Conservation (phyloP, 2,329 filamentous ascomycete species). For the Phaeosphaeriaceae sp. region DNA sequence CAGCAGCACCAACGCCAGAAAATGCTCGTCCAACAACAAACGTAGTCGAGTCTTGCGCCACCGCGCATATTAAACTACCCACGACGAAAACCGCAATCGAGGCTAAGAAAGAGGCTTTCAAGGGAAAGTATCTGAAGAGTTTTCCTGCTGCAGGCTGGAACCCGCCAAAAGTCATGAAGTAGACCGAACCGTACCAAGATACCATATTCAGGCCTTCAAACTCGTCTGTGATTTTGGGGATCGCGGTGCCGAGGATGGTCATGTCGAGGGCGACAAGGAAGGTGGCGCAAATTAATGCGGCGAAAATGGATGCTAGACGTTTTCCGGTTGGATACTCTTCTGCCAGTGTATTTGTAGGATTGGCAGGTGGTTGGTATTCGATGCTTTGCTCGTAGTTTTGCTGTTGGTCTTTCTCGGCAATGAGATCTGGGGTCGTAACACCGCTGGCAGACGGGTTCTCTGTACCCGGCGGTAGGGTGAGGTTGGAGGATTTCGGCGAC, state of each 20-base stretch:
- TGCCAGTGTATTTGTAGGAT: background rate
- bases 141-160: slow-evolving; percentile 57
- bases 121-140: slow-evolving; percentile 53
- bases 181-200: too few species aligned
- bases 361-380: background rate
- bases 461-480: background rate
- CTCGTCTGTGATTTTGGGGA: slow-evolving; percentile 36
- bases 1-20: slow-evolving; percentile 47
- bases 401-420: slow-evolving; percentile 1
- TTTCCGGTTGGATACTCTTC: slow-evolving; percentile 1
- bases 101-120: slow-evolving; percentile 46
- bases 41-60: slow-evolving; percentile 42
- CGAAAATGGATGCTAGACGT: background rate
- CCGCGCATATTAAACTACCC: slow-evolving; percentile 60
- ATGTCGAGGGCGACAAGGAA: slow-evolving; percentile 4
- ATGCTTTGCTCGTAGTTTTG: background rate
- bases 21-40: slow-evolving; percentile 52
- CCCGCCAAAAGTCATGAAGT: slow-evolving; percentile 52
- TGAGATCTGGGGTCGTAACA: background rate
- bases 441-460: background rate
- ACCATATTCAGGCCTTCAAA: slow-evolving; percentile 28
- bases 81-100: slow-evolving; percentile 58
- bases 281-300: slow-evolving; percentile 1
- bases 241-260: slow-evolving; percentile 37
- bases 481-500: background rate